Evolutionary conservation across 2,329 filamentous ascomycete genomes (phyloP).

Genomic region (Hymenotorrendiella dingleyae): DNA sequence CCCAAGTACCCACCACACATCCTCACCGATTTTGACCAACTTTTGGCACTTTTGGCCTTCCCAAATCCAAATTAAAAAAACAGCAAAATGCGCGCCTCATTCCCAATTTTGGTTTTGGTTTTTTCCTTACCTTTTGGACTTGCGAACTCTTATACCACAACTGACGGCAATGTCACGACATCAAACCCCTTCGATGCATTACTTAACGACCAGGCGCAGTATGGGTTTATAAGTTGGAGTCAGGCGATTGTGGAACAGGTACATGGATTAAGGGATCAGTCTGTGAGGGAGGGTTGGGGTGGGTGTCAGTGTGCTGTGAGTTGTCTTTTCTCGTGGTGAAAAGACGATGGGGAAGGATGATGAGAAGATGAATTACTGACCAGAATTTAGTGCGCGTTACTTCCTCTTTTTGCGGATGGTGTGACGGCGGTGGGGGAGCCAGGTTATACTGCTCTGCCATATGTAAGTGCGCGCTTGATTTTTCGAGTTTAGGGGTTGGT

Average conservation of each 20-base stretch:
- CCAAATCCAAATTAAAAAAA: too few species aligned
- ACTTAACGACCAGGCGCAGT: not conserved
- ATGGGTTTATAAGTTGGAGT: not conserved
- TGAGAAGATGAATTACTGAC: not conserved
- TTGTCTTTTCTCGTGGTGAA: too few species aligned
- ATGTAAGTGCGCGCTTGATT: too few species aligned
- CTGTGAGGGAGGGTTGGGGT: not conserved
- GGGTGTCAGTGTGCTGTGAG: slow-evolving; percentile 4
- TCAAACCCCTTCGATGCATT: not conserved
- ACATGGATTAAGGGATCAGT: not conserved
- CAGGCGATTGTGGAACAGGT: not conserved
- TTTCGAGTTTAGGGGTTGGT: not conserved
- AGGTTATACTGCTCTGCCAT: too few species aligned
- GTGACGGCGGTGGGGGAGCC: too few species aligned
- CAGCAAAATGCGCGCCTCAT: too few species aligned
- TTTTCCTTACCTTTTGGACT: not conserved
- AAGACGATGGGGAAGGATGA: not conserved
- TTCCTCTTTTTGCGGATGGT: not conserved
- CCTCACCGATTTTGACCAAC: too few species aligned
- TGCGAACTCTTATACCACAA: not conserved
- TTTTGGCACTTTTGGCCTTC: too few species aligned
- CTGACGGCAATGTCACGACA: too few species aligned
- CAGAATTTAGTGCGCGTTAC: slow-evolving; percentile 1
- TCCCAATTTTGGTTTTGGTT: too few species aligned
- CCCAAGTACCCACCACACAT: too few species aligned